Evolutionary conservation across 225 moss, liverwort and hornwort genomes (phyloP).

Genomic region (Lunularia cruciata): DNA sequence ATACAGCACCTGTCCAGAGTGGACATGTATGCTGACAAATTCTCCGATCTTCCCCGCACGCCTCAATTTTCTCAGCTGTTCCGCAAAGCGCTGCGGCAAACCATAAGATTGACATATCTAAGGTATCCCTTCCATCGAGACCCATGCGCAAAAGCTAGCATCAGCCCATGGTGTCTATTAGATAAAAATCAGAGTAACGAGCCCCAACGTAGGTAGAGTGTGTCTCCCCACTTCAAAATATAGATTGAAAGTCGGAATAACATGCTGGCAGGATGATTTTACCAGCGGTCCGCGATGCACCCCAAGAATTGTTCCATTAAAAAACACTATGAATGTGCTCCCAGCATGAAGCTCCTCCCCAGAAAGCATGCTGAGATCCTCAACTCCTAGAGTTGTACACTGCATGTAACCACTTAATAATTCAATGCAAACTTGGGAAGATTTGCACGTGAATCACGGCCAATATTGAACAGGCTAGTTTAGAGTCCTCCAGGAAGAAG

Average conservation of each 20-base stretch:
- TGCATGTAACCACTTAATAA: constrained; percentile 37
- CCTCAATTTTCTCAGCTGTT: constrained; percentile 76
- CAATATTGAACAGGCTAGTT: too few species aligned
- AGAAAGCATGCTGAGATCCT: constrained; percentile 84
- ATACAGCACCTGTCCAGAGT: constrained; percentile 93
- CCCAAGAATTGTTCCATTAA: constrained; percentile 94
- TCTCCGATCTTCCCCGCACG: constrained; percentile 89
- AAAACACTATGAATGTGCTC: constrained; percentile 85
- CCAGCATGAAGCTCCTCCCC: constrained; percentile 95
- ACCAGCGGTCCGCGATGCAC: constrained; percentile 87
- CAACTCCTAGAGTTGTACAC: constrained; percentile 96
- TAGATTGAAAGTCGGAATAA: background rate
- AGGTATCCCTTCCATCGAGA: background rate
- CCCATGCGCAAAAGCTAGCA: background rate
- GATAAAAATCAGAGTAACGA: background rate
- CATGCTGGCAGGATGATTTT: background rate
- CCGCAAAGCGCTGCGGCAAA: constrained; percentile 88
- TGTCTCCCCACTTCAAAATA: background rate
- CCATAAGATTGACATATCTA: background rate
- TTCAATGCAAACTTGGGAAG: too few species aligned
- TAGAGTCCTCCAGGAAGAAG: too few species aligned
- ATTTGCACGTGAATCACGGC: too few species aligned
- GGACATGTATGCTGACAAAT: constrained; percentile 91
- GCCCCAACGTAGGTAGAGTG: background rate
- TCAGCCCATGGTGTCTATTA: background rate